Conservation (phyloP, 805 yeast genomes). For the Blastobotrys americana region DNA sequence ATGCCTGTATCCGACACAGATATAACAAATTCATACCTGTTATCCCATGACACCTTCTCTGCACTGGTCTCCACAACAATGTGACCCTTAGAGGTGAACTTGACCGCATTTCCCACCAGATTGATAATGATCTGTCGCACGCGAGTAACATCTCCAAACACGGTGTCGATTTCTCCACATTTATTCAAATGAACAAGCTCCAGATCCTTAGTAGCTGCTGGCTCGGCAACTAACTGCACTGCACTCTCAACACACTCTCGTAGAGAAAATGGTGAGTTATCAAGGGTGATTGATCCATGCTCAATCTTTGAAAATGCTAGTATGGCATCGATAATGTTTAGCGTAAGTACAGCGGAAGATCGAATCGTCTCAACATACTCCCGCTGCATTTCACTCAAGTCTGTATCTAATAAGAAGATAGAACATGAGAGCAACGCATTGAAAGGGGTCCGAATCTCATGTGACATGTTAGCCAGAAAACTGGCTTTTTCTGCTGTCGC, state of each 20-base stretch:
- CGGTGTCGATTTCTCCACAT: constrained; percentile 34
- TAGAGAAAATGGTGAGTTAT: constrained; percentile 38
- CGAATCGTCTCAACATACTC: constrained; percentile 48
- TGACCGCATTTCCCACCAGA: constrained; percentile 47
- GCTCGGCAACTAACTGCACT: constrained; percentile 42
- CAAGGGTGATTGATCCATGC: constrained; percentile 45
- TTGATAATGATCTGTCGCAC: constrained; percentile 46
- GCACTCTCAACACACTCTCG: constrained; percentile 43
- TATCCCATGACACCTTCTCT: constrained; percentile 29
- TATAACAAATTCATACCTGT: constrained; percentile 36
- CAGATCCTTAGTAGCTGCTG: constrained; percentile 38
- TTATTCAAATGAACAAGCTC: constrained; percentile 41
- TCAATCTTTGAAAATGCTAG: constrained; percentile 49
- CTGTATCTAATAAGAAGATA: constrained; percentile 37
- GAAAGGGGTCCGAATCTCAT: constrained; percentile 51
- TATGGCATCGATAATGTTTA: constrained; percentile 48
- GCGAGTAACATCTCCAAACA: constrained; percentile 44
- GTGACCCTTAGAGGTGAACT: constrained; percentile 41
- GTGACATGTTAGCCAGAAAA: constrained; percentile 50
- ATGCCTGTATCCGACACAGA: constrained; percentile 47
- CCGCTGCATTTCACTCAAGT: constrained; percentile 37
- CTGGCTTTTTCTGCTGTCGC: constrained; percentile 51
- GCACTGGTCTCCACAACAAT: constrained; percentile 33
- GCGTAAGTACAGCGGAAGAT: constrained; percentile 44
- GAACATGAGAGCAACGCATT: constrained; percentile 38